These are phyloP conservation scores for Cercospora zeae-maydis DNA, from an alignment of 2,329 filamentous ascomycete genomes.

Conservation along the genomic window DNA sequence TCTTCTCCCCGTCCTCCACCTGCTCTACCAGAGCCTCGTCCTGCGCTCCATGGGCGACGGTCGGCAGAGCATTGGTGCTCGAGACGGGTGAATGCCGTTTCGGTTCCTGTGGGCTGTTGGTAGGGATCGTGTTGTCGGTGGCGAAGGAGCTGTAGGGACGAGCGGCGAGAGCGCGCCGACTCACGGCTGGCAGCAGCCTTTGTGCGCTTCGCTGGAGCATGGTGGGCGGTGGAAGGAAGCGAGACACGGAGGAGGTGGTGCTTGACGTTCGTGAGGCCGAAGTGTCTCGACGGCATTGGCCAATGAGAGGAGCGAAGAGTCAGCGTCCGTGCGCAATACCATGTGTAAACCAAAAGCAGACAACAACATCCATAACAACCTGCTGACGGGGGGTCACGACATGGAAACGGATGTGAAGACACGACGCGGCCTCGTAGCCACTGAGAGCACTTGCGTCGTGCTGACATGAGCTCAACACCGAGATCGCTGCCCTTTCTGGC, in stretches of 20 bases:
- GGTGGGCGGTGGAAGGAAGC: not conserved
- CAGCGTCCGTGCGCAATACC: not conserved
- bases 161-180: conserved; percentile 16
- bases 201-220: conserved; percentile 30
- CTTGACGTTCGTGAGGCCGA: not conserved
- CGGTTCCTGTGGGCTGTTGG: conserved; percentile 58
- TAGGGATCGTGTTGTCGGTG: conserved; percentile 53
- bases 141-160: conserved; percentile 23
- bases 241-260: not conserved
- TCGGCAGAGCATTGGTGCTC: conserved; percentile 58
- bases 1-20: conserved; percentile 53
- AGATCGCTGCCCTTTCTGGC: not conserved
- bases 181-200: conserved; percentile 27
- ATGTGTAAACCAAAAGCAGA: not conserved
- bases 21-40: conserved; percentile 56
- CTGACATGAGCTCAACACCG: not conserved
- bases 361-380: not conserved
- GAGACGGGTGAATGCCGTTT: conserved; percentile 51
- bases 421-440: not conserved
- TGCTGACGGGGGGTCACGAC: not conserved
- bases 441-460: not conserved
- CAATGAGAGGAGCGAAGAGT: not conserved
- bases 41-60: conserved; percentile 47
- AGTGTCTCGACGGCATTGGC: not conserved
- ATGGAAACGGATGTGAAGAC: not conserved